Evolutionary conservation across 2,329 filamentous ascomycete species (phyloP).

Genomic region (Colletotrichum musae): DNA sequence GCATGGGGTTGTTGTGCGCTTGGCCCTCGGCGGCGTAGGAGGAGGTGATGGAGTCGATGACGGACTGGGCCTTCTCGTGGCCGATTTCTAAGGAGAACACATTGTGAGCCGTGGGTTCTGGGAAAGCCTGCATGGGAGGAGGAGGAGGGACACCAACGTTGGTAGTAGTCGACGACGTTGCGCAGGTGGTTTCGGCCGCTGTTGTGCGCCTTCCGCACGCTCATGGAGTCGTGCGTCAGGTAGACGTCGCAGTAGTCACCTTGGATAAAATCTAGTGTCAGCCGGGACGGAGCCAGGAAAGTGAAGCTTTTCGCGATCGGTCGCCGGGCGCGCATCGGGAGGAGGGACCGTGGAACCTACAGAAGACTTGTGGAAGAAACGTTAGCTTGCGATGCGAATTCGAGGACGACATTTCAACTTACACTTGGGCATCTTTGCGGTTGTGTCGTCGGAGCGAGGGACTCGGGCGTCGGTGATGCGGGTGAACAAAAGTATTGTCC

Average conservation of each 20-base stretch:
- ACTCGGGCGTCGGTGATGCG: background rate
- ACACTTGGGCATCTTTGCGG: conserved; percentile 87
- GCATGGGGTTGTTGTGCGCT: conserved; percentile 86
- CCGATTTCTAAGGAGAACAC: conserved; percentile 81
- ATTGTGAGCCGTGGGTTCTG: conserved; percentile 26
- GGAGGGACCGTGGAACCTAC: conserved; percentile 32
- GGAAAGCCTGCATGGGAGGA: background rate
- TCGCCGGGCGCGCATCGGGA: background rate
- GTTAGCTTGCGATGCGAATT: conserved; percentile 38
- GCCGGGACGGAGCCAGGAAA: conserved; percentile 13
- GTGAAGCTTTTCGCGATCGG: conserved; percentile 22
- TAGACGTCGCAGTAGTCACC: conserved; percentile 99
- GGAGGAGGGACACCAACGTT: conserved; percentile 71
- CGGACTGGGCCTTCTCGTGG: conserved; percentile 97
- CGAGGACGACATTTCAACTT: conserved; percentile 57
- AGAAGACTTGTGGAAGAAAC: conserved; percentile 73
- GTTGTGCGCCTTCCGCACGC: conserved; percentile 98
- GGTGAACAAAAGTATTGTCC: conserved; percentile 22
- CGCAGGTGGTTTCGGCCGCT: conserved; percentile 95
- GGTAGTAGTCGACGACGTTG: conserved; percentile 99
- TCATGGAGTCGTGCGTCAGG: conserved; percentile 99
- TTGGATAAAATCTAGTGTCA: conserved; percentile 50
- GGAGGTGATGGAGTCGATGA: conserved; percentile 97
- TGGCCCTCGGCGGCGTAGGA: conserved; percentile 97
- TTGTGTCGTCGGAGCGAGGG: background rate